Evolutionary conservation across 306 rosid species (phyloP).

Genomic region (Coriaria nepalensis): DNA sequence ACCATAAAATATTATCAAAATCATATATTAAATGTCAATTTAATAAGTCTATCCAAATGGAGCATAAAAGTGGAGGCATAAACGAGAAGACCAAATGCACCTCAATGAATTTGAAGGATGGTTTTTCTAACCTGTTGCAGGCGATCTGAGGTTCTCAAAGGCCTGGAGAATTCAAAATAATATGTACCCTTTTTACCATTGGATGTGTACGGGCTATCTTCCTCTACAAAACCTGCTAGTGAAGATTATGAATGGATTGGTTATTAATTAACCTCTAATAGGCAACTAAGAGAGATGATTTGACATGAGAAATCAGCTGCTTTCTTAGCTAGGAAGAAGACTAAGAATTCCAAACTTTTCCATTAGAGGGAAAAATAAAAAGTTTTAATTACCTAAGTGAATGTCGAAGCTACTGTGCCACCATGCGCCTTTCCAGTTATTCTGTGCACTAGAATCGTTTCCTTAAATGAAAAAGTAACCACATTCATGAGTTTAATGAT

Average conservation of each 20-base stretch:
- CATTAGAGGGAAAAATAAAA: too few relatives aligned
- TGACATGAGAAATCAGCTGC: conserved; percentile 13
- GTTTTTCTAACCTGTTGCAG: conserved; percentile 88
- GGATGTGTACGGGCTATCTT: conserved; percentile 69
- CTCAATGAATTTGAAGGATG: too few relatives aligned
- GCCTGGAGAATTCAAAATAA: conserved; percentile 81
- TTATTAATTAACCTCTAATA: too few relatives aligned
- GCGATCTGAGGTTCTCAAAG: conserved; percentile 86
- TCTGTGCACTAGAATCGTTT: conserved; percentile 77
- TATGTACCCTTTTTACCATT: conserved; percentile 70
- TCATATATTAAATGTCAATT: too few relatives aligned
- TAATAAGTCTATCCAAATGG: too few relatives aligned
- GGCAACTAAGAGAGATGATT: too few relatives aligned
- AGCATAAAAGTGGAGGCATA: too few relatives aligned
- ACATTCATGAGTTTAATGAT: conserved; percentile 10
- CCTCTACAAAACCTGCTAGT: conserved; percentile 74
- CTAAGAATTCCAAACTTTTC: too few relatives aligned
- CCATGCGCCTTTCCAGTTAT: conserved; percentile 98
- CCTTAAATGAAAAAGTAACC: conserved; percentile 29
- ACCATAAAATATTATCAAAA: too few relatives aligned
- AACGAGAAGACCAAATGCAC: too few relatives aligned
- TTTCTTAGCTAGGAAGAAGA: background rate
- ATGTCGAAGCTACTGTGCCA: conserved; percentile 82
- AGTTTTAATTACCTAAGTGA: conserved; percentile 54
- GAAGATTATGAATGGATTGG: too few relatives aligned